Evolutionary conservation across 2,329 filamentous ascomycete genomes (phyloP).

Genomic region (Phialophora expanda): DNA sequence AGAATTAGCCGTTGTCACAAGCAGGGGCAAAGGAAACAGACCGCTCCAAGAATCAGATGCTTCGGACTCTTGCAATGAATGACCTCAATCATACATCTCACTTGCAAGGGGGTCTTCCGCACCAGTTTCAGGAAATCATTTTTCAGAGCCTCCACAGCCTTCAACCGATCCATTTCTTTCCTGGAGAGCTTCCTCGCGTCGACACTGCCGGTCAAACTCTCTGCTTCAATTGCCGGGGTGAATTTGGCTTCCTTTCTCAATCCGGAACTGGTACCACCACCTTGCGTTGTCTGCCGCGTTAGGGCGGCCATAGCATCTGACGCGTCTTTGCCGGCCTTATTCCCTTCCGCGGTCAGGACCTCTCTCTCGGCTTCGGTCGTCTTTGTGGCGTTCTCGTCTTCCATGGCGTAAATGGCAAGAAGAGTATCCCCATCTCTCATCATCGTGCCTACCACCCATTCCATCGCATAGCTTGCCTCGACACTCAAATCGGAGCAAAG

Average conservation of each 20-base stretch:
- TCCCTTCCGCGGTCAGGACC: constrained; percentile 64
- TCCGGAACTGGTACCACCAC: constrained; percentile 38
- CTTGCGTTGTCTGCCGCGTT: constrained; percentile 50
- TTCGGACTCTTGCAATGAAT: constrained; percentile 98
- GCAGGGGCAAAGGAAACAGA: constrained; percentile 47
- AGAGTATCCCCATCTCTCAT: constrained; percentile 92
- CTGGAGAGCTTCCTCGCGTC: constrained; percentile 60
- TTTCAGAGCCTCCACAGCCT: constrained; percentile 82
- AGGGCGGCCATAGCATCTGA: constrained; percentile 73
- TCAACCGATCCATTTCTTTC: constrained; percentile 77
- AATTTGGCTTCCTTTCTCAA: constrained; percentile 34
- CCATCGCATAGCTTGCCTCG: constrained; percentile 90
- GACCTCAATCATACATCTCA: constrained; percentile 91
- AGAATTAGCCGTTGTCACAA: constrained; percentile 14
- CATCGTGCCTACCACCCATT: constrained; percentile 97
- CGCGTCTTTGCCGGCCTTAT: constrained; percentile 76
- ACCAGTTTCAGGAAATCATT: constrained; percentile 82
- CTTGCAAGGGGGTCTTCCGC: constrained; percentile 88
- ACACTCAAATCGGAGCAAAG: constrained; percentile 96
- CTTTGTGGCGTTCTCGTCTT: constrained; percentile 70
- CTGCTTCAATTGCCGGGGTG: constrained; percentile 47
- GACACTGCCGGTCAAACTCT: constrained; percentile 52
- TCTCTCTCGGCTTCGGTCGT: constrained; percentile 52
- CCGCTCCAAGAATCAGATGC: constrained; percentile 92
- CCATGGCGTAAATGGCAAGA: constrained; percentile 89